Evolutionary conservation across 2,329 filamentous ascomycete species (phyloP).

Genomic region (Didymella lethalis): DNA sequence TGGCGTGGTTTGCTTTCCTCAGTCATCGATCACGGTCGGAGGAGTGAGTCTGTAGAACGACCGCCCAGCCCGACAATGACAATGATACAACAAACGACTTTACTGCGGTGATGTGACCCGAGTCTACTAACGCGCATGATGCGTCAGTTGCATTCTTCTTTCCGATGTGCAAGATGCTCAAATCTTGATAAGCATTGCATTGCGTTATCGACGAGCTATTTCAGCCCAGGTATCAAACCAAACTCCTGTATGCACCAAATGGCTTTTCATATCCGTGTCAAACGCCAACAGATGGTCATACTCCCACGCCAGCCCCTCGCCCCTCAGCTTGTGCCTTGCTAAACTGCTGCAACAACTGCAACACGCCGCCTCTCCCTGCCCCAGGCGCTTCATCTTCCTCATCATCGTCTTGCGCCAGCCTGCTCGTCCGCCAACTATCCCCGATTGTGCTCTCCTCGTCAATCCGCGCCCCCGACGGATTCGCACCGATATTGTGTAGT

Average conservation of each 20-base stretch:
- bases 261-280: slow-evolving; percentile 8
- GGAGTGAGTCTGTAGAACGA: slow-evolving; percentile 40
- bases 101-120: slow-evolving; percentile 11
- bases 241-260: not conserved
- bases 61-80: slow-evolving; percentile 46
- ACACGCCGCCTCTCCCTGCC: slow-evolving; percentile 62
- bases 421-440: slow-evolving; percentile 62
- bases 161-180: not conserved
- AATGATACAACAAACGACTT: slow-evolving; percentile 37
- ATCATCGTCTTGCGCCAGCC: slow-evolving; percentile 55
- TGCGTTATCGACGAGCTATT: not conserved
- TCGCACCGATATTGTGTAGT: slow-evolving; percentile 33
- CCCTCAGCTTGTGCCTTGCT: slow-evolving; percentile 67
- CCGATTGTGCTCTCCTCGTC: slow-evolving; percentile 67
- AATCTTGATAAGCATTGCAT: not conserved
- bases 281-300: slow-evolving; percentile 25
- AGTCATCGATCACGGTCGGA: slow-evolving; percentile 46
- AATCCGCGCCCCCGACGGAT: slow-evolving; percentile 40
- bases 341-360: slow-evolving; percentile 73
- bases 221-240: slow-evolving; percentile 5
- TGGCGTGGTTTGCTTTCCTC: slow-evolving; percentile 49
- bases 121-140: not conserved
- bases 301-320: slow-evolving; percentile 49
- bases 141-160: not conserved
- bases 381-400: slow-evolving; percentile 57